Percentiles rank a stretch among this genome's conserved stretches.
phyloP scores from a whole-genome alignment of 129 eudicot genomes.

The Sambucus nigra region DNA sequence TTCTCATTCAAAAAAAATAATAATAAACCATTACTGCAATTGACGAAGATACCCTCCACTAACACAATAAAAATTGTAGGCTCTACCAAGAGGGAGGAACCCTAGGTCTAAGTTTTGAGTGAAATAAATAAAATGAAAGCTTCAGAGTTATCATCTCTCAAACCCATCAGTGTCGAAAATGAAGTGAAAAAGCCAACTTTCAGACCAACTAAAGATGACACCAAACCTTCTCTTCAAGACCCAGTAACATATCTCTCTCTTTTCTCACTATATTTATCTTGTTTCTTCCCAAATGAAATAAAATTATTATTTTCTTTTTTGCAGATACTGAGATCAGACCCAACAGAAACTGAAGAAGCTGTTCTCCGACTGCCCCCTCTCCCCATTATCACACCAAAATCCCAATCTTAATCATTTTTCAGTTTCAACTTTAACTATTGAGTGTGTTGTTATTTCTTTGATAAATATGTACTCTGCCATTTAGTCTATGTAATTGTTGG shows the following conservation, averaged over 20 bases:
- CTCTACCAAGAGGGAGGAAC: no score
- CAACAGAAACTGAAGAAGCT: slow-evolving; percentile 83
- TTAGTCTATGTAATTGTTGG: no score
- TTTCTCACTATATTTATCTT: not conserved
- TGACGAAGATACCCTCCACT: no score
- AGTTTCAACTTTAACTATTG: no score
- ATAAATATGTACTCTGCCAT: no score
- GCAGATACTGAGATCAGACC: slow-evolving; percentile 79
- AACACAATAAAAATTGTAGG: no score
- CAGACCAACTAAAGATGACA: slow-evolving; percentile 61
- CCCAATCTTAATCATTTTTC: slow-evolving; percentile 10
- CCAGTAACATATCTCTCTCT: slow-evolving; percentile 38
- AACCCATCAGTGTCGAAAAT: slow-evolving; percentile 10
- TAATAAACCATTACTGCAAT: no score
- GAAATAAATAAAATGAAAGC: slow-evolving; percentile 9
- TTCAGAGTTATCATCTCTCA: slow-evolving; percentile 9
- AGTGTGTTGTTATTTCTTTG: no score
- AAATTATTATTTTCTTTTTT: not conserved
- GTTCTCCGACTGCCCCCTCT: slow-evolving; percentile 78
- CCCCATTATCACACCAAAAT: slow-evolving; percentile 23
- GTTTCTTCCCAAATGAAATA: not conserved
- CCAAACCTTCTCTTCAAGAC: slow-evolving; percentile 79
- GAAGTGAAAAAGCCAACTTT: slow-evolving; percentile 44
- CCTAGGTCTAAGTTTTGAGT: no score
- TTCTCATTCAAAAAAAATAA: no score